Evolutionary conservation across 164 flowering plant genomes (phyloP).

Genomic region (Vitis rotundifolia): DNA sequence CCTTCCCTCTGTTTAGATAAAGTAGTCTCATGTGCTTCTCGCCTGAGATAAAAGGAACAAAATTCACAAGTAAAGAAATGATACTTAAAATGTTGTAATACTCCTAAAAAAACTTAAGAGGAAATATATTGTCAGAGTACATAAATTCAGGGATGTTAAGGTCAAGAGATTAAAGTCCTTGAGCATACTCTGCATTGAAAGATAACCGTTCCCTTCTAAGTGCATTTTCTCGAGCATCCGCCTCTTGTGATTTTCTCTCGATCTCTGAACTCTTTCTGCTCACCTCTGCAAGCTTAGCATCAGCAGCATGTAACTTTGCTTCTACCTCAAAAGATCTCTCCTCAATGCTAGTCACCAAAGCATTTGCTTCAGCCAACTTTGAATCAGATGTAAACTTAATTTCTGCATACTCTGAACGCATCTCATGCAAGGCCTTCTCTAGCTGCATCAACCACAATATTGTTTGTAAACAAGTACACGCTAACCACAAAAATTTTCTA

Average conservation of each 20-base stretch:
- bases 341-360: constrained; percentile 56
- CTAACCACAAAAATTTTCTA: background rate
- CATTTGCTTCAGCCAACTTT: constrained; percentile 74
- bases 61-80: background rate
- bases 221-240: constrained; percentile 73
- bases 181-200: constrained; percentile 61
- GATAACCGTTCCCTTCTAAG: constrained; percentile 70
- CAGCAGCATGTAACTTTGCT: constrained; percentile 70
- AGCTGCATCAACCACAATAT: constrained; percentile 51
- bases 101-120: background rate
- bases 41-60: constrained; percentile 40
- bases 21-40: constrained; percentile 61
- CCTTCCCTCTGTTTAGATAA: constrained; percentile 74
- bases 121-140: background rate
- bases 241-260: constrained; percentile 72
- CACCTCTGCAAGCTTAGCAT: constrained; percentile 88
- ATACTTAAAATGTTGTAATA: background rate
- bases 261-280: constrained; percentile 74
- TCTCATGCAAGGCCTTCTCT: constrained; percentile 79
- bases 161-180: background rate
- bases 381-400: constrained; percentile 64
- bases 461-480: too few species aligned
- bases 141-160: too few species aligned
- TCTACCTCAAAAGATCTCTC: constrained; percentile 74
- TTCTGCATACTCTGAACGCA: constrained; percentile 72